These are phyloP conservation scores for Cardamine occulta DNA, from an alignment of 345 rosid species.

Conservation along the genomic window DNA sequence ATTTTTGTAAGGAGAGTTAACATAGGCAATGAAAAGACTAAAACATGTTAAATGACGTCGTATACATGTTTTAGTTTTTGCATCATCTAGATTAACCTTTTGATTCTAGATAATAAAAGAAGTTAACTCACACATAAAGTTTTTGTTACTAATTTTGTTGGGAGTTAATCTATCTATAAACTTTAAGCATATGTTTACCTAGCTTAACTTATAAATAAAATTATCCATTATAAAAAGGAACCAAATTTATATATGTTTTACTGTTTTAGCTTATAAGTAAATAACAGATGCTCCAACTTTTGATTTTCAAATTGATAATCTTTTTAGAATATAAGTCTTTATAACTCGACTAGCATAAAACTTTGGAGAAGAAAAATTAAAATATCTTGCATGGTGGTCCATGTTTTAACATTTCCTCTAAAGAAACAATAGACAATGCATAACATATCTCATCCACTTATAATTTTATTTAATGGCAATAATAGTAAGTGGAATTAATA, in stretches of 20 bases:
- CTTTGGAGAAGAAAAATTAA: no score
- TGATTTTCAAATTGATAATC: background rate
- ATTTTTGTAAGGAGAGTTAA: no score
- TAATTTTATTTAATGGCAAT: constrained; percentile 7
- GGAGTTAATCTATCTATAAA: background rate
- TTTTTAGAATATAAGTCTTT: no score
- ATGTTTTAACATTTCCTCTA: background rate
- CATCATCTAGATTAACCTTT: background rate
- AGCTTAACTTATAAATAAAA: background rate
- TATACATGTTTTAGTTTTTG: no score
- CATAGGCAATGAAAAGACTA: background rate
- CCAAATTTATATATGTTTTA: no score
- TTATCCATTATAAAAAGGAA: no score
- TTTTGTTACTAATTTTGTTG: background rate
- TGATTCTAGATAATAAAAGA: no score
- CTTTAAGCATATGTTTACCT: background rate
- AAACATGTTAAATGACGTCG: no score
- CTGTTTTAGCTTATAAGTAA: no score
- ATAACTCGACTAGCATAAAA: background rate
- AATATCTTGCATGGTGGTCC: background rate
- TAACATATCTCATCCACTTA: background rate
- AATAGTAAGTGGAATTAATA: constrained; percentile 27
- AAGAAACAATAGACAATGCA: background rate
- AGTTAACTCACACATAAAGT: no score
- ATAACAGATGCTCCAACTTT: no score